phyloP scores from a whole-genome alignment of 352 stramenopile genomes.

The Globisporangium heterothallicum region DNA sequence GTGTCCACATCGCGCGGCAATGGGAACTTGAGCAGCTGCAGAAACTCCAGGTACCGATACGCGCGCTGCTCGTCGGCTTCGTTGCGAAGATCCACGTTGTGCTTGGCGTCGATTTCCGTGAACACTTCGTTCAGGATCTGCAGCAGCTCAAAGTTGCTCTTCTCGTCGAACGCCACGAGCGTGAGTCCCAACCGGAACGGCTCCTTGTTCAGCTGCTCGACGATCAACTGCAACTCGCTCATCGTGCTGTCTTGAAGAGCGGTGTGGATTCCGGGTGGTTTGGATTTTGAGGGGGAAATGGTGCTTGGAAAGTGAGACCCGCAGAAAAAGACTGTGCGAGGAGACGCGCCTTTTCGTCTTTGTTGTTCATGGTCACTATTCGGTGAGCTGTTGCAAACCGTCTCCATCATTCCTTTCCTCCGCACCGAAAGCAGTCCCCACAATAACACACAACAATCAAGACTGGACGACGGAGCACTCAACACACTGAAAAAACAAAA shows the following conservation, averaged over 20 bases:
- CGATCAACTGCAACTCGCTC: slow-evolving; percentile 90
- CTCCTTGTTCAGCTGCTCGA: slow-evolving; percentile 91
- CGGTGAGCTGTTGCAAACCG: no score
- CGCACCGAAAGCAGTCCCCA: no score
- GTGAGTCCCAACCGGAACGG: slow-evolving; percentile 88
- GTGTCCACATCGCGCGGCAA: slow-evolving; percentile 64
- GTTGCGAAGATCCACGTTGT: slow-evolving; percentile 82
- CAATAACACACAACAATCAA: no score
- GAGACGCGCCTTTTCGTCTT: slow-evolving; percentile 11
- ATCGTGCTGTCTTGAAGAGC: slow-evolving; percentile 32
- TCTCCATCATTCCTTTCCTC: no score
- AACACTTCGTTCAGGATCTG: slow-evolving; percentile 93
- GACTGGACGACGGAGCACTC: no score
- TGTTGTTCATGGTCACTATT: slow-evolving; percentile 2
- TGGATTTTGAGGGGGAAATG: neutral
- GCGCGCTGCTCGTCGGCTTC: slow-evolving; percentile 74
- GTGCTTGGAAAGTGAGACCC: neutral
- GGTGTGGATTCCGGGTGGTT: neutral
- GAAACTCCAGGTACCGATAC: slow-evolving; percentile 87
- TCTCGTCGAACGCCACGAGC: slow-evolving; percentile 93
- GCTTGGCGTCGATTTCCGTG: slow-evolving; percentile 78
- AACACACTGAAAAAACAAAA: slow-evolving; percentile 3
- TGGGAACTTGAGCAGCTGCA: slow-evolving; percentile 92
- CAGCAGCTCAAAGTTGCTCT: slow-evolving; percentile 90
- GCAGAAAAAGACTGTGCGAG: neutral